A percentile compares a stretch with the other conserved stretches of the same genome.
Conservation (phyloP, 768 basidiomycete species). For the Amanita rimosa region DNA sequence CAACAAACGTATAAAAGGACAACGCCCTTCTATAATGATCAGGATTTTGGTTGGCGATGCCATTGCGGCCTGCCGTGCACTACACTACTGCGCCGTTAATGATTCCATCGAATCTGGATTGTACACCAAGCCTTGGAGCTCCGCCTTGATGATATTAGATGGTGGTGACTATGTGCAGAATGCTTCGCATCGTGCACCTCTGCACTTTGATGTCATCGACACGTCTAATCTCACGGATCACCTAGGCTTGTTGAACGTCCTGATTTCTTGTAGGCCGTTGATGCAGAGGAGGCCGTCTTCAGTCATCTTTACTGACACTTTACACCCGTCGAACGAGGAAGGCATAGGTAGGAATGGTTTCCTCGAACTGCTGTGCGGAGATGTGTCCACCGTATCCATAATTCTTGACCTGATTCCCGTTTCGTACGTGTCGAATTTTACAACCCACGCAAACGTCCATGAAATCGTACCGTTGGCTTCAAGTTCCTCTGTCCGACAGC, state of each 20-base stretch:
- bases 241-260: slow-evolving; percentile 33
- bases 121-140: slow-evolving; percentile 25
- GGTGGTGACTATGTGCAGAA: slow-evolving; percentile 17
- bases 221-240: slow-evolving; percentile 40
- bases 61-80: slow-evolving; percentile 24
- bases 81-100: slow-evolving; percentile 14
- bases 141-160: slow-evolving; percentile 19
- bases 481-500: slow-evolving; percentile 12
- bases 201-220: slow-evolving; percentile 33
- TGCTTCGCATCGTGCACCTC: slow-evolving; percentile 16
- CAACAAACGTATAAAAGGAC: slow-evolving; percentile 7
- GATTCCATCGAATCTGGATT: slow-evolving; percentile 15
- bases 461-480: slow-evolving; percentile 16
- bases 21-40: slow-evolving; percentile 14
- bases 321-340: slow-evolving; percentile 16
- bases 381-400: slow-evolving; percentile 28
- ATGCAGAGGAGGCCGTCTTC: slow-evolving; percentile 18
- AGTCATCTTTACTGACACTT: slow-evolving; percentile 30
- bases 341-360: slow-evolving; percentile 21
- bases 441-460: slow-evolving; percentile 27
- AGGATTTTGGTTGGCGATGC: slow-evolving; percentile 32
- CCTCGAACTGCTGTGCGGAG: slow-evolving; percentile 19
- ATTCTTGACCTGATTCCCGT: slow-evolving; percentile 30
- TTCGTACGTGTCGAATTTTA: slow-evolving; percentile 28
- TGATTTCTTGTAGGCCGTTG: slow-evolving; percentile 26